Conservation (phyloP, 495 filamentous ascomycete genomes). For the Schizothecium vesticola region DNA sequence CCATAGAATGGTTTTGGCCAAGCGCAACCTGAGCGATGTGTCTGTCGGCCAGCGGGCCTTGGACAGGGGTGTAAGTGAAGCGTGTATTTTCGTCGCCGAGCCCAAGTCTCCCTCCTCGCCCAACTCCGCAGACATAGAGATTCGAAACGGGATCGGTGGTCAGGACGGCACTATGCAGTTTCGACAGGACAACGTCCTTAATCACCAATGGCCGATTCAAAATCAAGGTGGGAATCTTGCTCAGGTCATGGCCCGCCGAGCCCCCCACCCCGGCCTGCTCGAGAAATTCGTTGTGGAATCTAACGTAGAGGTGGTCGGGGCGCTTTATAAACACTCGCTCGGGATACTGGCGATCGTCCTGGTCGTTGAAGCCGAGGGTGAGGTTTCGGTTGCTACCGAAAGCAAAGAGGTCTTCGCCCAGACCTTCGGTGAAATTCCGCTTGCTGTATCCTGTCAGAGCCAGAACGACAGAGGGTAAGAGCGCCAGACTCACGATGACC, state of each 20-base stretch:
- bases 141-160: constrained; percentile 89
- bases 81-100: constrained; percentile 84
- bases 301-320: constrained; percentile 69
- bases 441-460: constrained; percentile 8
- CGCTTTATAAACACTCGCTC: constrained; percentile 74
- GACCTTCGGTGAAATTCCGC: neutral
- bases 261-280: constrained; percentile 28
- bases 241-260: constrained; percentile 29
- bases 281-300: constrained; percentile 60
- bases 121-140: constrained; percentile 88
- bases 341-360: constrained; percentile 89
- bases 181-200: constrained; percentile 77
- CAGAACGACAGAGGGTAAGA: neutral
- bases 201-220: constrained; percentile 64
- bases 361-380: constrained; percentile 83
- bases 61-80: constrained; percentile 76
- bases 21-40: constrained; percentile 68
- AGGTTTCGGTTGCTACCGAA: constrained; percentile 96
- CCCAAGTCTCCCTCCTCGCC: constrained; percentile 82
- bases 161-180: constrained; percentile 84
- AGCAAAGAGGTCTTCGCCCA: constrained; percentile 80
- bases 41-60: constrained; percentile 63
- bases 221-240: constrained; percentile 62
- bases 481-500: constrained; percentile 15
- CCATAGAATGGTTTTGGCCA: constrained; percentile 87